These are phyloP conservation scores for Debaryomyces castellii DNA, from an alignment of 805 yeast genomes.

Conservation along the genomic window DNA sequence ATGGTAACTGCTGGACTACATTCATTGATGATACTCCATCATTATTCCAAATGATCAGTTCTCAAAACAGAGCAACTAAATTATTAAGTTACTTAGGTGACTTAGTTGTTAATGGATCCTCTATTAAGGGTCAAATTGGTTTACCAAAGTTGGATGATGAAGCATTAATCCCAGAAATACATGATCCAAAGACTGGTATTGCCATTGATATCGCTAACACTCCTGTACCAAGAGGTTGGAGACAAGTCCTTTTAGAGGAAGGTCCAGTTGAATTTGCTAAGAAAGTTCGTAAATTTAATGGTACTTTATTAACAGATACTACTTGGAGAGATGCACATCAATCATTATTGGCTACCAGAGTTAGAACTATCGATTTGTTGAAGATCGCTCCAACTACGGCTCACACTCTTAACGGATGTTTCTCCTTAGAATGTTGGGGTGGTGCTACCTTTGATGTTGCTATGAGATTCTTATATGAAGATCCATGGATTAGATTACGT, in stretches of 20 bases:
- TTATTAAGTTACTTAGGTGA: conserved; percentile 89
- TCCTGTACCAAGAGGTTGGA: conserved; percentile 78
- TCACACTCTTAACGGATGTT: conserved; percentile 83
- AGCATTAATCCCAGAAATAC: conserved; percentile 73
- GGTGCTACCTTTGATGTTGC: conserved; percentile 99
- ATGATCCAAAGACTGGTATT: conserved; percentile 58
- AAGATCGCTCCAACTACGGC: conserved; percentile 95
- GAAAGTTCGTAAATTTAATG: conserved; percentile 79
- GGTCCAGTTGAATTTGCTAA: conserved; percentile 92
- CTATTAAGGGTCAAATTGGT: conserved; percentile 94
- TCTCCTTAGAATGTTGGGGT: conserved; percentile 99
- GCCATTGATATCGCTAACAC: conserved; percentile 55
- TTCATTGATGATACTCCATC: conserved; percentile 98
- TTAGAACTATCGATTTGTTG: conserved; percentile 87
- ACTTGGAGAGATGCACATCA: conserved; percentile 99
- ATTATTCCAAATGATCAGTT: conserved; percentile 88
- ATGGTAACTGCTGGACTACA: conserved; percentile 95
- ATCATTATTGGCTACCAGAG: conserved; percentile 94
- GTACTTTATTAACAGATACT: conserved; percentile 94
- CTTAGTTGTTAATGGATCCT: conserved; percentile 91
- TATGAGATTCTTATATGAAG: conserved; percentile 97
- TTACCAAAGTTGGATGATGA: conserved; percentile 76
- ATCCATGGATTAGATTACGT: conserved; percentile 97
- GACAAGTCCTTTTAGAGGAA: conserved; percentile 76
- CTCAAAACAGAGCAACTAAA: conserved; percentile 97